Conservation (phyloP, 2,329 filamentous ascomycete species). For the Boeremia exigua region DNA sequence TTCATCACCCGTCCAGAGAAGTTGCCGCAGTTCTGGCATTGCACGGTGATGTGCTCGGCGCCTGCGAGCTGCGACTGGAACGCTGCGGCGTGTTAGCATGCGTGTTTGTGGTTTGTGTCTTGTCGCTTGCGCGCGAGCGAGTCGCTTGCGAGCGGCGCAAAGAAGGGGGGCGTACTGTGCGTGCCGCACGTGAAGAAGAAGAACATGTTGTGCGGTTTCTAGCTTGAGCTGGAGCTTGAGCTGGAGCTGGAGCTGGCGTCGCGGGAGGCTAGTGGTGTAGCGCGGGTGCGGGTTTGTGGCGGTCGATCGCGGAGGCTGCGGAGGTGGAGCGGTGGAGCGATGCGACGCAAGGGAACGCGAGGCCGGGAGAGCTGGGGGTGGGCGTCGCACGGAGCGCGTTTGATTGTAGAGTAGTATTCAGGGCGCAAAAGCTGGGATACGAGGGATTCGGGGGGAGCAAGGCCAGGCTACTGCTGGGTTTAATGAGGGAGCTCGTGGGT, state of each 20-base stretch:
- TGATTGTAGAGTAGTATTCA: constrained; percentile 17
- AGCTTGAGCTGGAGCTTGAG: too few relatives aligned
- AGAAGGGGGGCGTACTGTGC: constrained; percentile 48
- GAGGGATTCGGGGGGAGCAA: background rate
- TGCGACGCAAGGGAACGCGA: too few relatives aligned
- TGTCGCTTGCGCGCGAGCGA: too few relatives aligned
- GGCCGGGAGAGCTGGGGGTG: constrained; percentile 5
- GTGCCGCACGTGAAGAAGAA: constrained; percentile 60
- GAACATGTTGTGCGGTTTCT: constrained; percentile 48
- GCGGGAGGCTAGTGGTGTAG: too few relatives aligned
- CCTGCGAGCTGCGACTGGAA: constrained; percentile 55
- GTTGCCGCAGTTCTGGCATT: constrained; percentile 62
- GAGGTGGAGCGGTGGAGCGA: constrained; percentile 9
- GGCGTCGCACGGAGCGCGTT: constrained; percentile 15
- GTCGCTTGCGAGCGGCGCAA: too few relatives aligned
- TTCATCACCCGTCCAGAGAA: constrained; percentile 53
- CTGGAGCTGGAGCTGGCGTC: too few relatives aligned
- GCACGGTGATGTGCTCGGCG: constrained; percentile 58
- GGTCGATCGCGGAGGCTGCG: constrained; percentile 9
- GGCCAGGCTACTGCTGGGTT: constrained; percentile 9
- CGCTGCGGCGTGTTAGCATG: constrained; percentile 41
- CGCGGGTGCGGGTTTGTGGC: background rate
- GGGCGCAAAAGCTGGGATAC: constrained; percentile 1
- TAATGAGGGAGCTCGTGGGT: background rate
- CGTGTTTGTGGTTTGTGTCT: too few relatives aligned